phyloP scores from a whole-genome alignment of 331 rosid species.

The Erythrophleum ivorense region DNA sequence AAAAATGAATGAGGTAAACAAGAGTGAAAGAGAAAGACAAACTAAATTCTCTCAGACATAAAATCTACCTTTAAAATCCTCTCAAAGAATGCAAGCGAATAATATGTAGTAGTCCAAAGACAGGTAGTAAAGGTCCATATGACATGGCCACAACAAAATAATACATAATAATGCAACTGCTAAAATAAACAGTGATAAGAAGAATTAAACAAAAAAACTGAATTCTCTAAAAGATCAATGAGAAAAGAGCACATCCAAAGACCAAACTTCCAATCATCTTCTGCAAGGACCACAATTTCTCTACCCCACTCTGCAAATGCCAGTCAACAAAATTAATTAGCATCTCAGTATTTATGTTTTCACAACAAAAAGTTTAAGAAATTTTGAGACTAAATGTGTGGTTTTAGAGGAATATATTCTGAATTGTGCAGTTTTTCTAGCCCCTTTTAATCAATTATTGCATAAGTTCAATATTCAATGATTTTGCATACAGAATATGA shows the following conservation, averaged over 20 bases:
- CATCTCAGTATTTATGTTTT: no score
- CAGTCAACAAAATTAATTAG: slow-evolving; percentile 7
- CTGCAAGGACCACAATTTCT: slow-evolving; percentile 56
- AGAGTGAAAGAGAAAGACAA: background rate
- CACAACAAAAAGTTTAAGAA: no score
- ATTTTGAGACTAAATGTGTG: no score
- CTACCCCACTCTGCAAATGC: slow-evolving; percentile 79
- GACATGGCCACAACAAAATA: slow-evolving; percentile 29
- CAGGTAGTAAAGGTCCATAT: slow-evolving; percentile 38
- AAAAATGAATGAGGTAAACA: background rate
- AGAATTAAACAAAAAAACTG: background rate
- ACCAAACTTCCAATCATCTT: slow-evolving; percentile 62
- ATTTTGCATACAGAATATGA: background rate
- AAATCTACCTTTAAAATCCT: slow-evolving; percentile 46
- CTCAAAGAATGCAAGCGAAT: slow-evolving; percentile 72
- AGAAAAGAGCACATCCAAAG: slow-evolving; percentile 60
- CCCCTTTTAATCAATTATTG: background rate
- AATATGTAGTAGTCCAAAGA: slow-evolving; percentile 27
- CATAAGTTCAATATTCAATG: background rate
- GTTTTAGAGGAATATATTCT: no score
- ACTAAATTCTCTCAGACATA: slow-evolving; percentile 40
- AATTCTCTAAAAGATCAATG: slow-evolving; percentile 59
- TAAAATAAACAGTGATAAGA: slow-evolving; percentile 32
- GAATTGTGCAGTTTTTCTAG: no score
- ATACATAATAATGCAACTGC: slow-evolving; percentile 36